phyloP scores from a whole-genome alignment of 2,329 filamentous ascomycete species.

The Xylaria sp. region DNA sequence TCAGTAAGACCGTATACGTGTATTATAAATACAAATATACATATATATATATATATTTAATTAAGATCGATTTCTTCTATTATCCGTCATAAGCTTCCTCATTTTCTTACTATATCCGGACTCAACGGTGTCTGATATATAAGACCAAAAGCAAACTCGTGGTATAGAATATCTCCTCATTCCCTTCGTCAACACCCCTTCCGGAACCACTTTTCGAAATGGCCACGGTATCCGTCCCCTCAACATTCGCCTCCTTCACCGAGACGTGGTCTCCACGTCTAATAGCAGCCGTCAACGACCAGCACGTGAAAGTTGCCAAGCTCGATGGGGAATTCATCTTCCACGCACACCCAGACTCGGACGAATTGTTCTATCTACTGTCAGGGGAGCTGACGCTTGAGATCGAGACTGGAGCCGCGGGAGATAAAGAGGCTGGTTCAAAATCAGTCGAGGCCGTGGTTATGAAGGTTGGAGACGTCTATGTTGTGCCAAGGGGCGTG shows the following conservation, averaged over 20 bases:
- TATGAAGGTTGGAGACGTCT: slow-evolving; percentile 27
- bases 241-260: slow-evolving; percentile 27
- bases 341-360: slow-evolving; percentile 25
- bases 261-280: slow-evolving; percentile 30
- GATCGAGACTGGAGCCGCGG: slow-evolving; percentile 3
- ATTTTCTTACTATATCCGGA: not conserved
- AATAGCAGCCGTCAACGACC: slow-evolving; percentile 27
- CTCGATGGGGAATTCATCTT: slow-evolving; percentile 24
- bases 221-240: slow-evolving; percentile 24
- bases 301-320: slow-evolving; percentile 30
- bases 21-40: not conserved
- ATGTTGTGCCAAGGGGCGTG: slow-evolving; percentile 19
- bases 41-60: not conserved
- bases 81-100: not conserved
- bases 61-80: not conserved
- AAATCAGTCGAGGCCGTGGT: slow-evolving; percentile 15
- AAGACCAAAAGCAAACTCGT: too few species aligned
- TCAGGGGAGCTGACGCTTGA: slow-evolving; percentile 28
- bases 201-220: slow-evolving; percentile 2
- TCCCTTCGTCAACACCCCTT: too few species aligned
- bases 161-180: not conserved
- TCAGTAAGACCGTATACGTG: not conserved
- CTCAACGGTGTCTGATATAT: too few species aligned
- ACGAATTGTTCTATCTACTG: slow-evolving; percentile 30
- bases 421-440: not conserved